These are phyloP conservation scores for Rosa multiflora DNA, from an alignment of 306 rosid species.

Conservation along the genomic window DNA sequence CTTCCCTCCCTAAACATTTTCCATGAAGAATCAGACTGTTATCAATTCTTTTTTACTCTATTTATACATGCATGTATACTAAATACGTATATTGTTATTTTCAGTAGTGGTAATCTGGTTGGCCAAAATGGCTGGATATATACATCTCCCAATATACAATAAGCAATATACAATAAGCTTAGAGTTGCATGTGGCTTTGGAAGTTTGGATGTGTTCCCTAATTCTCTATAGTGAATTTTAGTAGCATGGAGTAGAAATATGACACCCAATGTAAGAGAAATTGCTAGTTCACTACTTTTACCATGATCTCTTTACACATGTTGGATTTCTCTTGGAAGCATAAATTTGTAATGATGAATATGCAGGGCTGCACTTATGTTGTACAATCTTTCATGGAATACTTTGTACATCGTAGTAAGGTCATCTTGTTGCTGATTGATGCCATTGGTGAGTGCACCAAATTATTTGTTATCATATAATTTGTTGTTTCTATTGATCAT, in stretches of 20 bases:
- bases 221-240: not conserved
- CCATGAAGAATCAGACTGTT: not conserved
- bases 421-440: slow-evolving; percentile 67
- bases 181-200: not conserved
- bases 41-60: not conserved
- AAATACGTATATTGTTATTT: too few species aligned
- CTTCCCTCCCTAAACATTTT: not conserved
- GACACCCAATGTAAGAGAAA: not conserved
- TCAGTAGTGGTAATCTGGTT: not conserved
- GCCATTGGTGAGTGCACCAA: slow-evolving; percentile 67
- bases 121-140: not conserved
- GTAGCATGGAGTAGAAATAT: not conserved
- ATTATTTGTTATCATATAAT: not conserved
- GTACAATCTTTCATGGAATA: slow-evolving; percentile 44
- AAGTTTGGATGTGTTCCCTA: not conserved
- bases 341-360: slow-evolving; percentile 24
- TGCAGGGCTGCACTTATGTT: slow-evolving; percentile 78
- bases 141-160: not conserved
- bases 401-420: slow-evolving; percentile 56
- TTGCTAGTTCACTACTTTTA: not conserved
- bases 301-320: not conserved
- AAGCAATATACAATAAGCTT: not conserved
- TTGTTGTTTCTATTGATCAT: slow-evolving; percentile 1
- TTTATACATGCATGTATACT: not conserved
- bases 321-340: slow-evolving; percentile 11